Evolutionary conservation across 192 early-diverging fungal genomes (phyloP), one percentile per base, ranked within the genome.

Genomic region (Backusella psychrophila): DNA sequence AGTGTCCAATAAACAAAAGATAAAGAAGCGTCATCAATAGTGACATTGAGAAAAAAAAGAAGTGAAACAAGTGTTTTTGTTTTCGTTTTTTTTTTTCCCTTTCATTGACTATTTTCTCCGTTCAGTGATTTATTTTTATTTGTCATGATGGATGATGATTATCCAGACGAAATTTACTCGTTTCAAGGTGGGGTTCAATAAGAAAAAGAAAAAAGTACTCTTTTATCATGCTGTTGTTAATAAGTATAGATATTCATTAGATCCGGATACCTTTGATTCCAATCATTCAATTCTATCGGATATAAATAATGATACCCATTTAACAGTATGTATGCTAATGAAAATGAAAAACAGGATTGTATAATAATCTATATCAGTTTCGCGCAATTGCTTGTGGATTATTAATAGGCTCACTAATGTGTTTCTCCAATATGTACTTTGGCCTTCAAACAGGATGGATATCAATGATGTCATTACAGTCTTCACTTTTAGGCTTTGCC

Each of bases 351-450:
- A 15, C 7, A 23, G 6, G 5, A 8, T 33, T 2, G 6, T 19
- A 49, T 33, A 52, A 19, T 49, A 53, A 35, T 34, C 19, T 11
- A 21, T 65, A 6, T n/a, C 76, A 88, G 87, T 82, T 80, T 78
- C 79, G 88, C 19, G 76, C 89, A 1, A 85, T 92, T 0, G 41
- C 84, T 17, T 91, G 89, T 19, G 92, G 92, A 4, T 82, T 94
- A 33, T 34, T 83, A 19, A 91, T 94, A 66, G 92, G 92, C n/a
- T 84, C 88, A 9, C 70, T 94, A 14, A 74, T 94, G 53, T 92
- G 91, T 44, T 95, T 95, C 69, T 95, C 94, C 42, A 96, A 96
- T 81, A 90, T 95, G 84, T 96, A 95, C 81, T 93, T 96, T 77
- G 95, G 95, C 1, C 83, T 96, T 35, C 95, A 93, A 76, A 92